Evolutionary conservation across 2,329 filamentous ascomycete species (phyloP).

Genomic region (Xylaria sp.): DNA sequence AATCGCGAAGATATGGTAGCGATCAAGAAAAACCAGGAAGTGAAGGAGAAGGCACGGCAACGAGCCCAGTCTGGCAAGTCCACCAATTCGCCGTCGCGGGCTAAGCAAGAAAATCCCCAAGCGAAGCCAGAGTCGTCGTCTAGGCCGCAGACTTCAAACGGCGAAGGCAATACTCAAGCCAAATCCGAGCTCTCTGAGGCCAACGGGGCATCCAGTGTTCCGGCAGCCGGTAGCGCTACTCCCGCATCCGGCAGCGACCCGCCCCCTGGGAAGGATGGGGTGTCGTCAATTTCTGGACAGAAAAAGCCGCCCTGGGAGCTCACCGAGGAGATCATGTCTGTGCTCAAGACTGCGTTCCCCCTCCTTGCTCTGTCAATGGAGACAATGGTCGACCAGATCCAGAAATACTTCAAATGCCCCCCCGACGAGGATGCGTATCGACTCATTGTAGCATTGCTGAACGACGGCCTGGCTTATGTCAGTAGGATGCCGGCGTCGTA

Average conservation of each 20-base stretch:
- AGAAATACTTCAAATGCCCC: slow-evolving; percentile 98
- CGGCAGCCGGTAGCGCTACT: slow-evolving; percentile 28
- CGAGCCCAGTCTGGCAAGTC: slow-evolving; percentile 52
- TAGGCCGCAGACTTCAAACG: slow-evolving; percentile 55
- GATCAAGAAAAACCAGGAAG: slow-evolving; percentile 87
- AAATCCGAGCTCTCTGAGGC: slow-evolving; percentile 51
- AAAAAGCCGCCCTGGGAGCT: slow-evolving; percentile 94
- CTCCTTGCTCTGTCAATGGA: slow-evolving; percentile 97
- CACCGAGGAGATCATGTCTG: slow-evolving; percentile 92
- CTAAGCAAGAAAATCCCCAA: slow-evolving; percentile 57
- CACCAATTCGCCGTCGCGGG: slow-evolving; percentile 50
- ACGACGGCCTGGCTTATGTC: slow-evolving; percentile 92
- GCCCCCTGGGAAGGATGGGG: slow-evolving; percentile 32
- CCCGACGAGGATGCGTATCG: slow-evolving; percentile 98
- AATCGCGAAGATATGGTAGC: slow-evolving; percentile 90
- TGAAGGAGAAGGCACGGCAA: slow-evolving; percentile 65
- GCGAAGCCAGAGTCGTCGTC: slow-evolving; percentile 44
- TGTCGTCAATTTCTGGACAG: slow-evolving; percentile 41
- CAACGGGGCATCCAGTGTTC: slow-evolving; percentile 27
- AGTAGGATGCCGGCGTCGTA: slow-evolving; percentile 85
- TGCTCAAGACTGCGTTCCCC: slow-evolving; percentile 95
- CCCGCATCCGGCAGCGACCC: slow-evolving; percentile 31
- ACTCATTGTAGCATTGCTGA: slow-evolving; percentile 94
- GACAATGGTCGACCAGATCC: slow-evolving; percentile 98
- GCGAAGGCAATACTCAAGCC: slow-evolving; percentile 43